These are phyloP conservation scores for Fusarium citri DNA, from an alignment of 2,329 filamentous ascomycete genomes.

Conservation along the genomic window DNA sequence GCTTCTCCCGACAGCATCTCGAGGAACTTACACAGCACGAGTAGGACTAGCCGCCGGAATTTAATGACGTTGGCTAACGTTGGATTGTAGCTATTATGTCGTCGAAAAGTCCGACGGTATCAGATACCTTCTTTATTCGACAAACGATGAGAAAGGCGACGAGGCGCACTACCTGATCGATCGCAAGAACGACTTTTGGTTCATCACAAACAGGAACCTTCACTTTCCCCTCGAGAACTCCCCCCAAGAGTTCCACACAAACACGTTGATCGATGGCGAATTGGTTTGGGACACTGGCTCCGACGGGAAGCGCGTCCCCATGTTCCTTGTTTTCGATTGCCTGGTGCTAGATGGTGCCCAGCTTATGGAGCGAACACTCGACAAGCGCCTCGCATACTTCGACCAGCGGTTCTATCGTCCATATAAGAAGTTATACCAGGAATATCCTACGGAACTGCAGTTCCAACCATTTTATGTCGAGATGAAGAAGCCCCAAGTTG, in stretches of 20 bases:
- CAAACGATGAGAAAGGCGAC: slow-evolving; percentile 66
- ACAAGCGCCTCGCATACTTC: slow-evolving; percentile 91
- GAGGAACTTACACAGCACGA: slow-evolving; percentile 84
- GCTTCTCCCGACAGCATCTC: slow-evolving; percentile 85
- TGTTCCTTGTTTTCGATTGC: slow-evolving; percentile 94
- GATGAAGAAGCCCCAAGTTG: slow-evolving; percentile 89
- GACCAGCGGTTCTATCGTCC: slow-evolving; percentile 80
- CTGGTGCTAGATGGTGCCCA: slow-evolving; percentile 82
- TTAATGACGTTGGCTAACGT: slow-evolving; percentile 8
- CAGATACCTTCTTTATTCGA: slow-evolving; percentile 93
- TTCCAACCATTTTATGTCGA: slow-evolving; percentile 84
- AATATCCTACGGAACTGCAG: slow-evolving; percentile 75
- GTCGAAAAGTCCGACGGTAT: slow-evolving; percentile 99
- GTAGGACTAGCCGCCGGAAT: slow-evolving; percentile 55
- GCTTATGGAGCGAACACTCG: slow-evolving; percentile 81
- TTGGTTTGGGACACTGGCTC: slow-evolving; percentile 84
- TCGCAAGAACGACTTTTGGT: slow-evolving; percentile 98
- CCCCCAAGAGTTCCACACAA: slow-evolving; percentile 75
- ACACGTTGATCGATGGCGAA: slow-evolving; percentile 92
- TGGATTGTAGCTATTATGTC: slow-evolving; percentile 79
- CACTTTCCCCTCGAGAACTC: slow-evolving; percentile 82
- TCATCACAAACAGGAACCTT: slow-evolving; percentile 73
- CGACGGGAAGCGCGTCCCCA: slow-evolving; percentile 75
- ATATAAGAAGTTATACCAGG: slow-evolving; percentile 71
- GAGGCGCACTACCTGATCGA: slow-evolving; percentile 95